Evolutionary conservation across 352 stramenopile species (phyloP), one percentile per base, ranked within the genome.

Genomic region (Pythium diclinum): DNA sequence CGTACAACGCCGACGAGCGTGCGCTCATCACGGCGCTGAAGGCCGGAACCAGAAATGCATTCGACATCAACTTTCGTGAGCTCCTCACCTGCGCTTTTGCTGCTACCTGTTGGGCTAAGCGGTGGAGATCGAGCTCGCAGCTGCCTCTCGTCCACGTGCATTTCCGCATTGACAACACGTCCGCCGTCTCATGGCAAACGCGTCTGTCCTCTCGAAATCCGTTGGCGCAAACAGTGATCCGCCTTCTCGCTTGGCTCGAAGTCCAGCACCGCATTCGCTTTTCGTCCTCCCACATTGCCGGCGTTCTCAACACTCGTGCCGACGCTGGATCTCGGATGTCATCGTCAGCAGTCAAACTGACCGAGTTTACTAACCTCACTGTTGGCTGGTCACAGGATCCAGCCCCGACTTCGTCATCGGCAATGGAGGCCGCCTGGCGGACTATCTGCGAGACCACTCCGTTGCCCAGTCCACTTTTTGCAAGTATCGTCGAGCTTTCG

Each of bases 11-110:
- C 16, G 21, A 40, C 1, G 47, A 51, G 14, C n/a, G 0, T 2
- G 1, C 1, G 9, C 11, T 51, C 0, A 32, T 64, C 11, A 3
- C 3, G 0, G 46, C 3, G 14, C 62, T 44, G 42, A 46, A 30
- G 7, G 49, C 13, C 6, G 58, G 58, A 17, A 28, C 6, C 9
- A 33, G 9, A 2, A 56, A 49, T 21, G 19, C 55, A 17, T 76
- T 71, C 25, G 66, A 74, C 21, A 77, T 76, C 33, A 74, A 71
- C 19, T 76, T 63, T 9, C 59, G 66, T 8, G 62, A 71, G 17
- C 46, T 76, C 0, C 38, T 73, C 3, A 49, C 48, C 0, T 67
- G 28, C 2, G 59, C 44, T 0, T 57, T 71, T 23, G 59, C 59
- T 0, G 51, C 30, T 0, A 0, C 3, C 0, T 13, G 13, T 0